Conservation (phyloP, 2,329 filamentous ascomycete genomes). For the Waltergamsia citrina region DNA sequence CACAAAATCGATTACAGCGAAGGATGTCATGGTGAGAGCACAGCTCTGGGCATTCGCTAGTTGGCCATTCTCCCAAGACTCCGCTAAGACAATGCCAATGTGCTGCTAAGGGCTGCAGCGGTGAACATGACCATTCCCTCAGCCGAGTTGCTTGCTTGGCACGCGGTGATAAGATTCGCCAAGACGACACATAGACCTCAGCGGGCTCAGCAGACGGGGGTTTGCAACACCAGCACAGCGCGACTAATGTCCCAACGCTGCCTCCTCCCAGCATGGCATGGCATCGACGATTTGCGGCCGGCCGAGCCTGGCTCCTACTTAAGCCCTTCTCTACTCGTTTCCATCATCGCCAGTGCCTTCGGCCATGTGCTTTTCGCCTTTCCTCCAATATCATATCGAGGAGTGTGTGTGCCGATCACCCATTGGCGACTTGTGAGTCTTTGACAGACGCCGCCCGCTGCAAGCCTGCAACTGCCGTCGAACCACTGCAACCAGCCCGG, state of each 20-base stretch:
- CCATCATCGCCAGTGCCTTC: neutral
- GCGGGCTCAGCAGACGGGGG: constrained; percentile 1
- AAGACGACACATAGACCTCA: constrained; percentile 4
- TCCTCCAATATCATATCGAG: no score
- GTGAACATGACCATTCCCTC: constrained; percentile 1
- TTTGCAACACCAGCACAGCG: neutral
- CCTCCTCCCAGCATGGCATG: neutral
- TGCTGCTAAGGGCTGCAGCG: constrained; percentile 1
- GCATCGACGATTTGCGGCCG: neutral
- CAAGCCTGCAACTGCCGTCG: neutral
- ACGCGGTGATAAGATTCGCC: constrained; percentile 3
- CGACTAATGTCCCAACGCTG: neutral
- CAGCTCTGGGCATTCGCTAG: no score
- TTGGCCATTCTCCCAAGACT: neutral
- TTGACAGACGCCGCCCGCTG: neutral
- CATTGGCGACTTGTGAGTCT: no score
- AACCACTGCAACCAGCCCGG: constrained; percentile 1
- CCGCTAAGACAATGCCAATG: neutral
- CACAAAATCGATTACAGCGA: no score
- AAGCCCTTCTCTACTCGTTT: no score
- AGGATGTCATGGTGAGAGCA: no score
- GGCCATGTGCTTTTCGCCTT: no score
- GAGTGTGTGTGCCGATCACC: no score
- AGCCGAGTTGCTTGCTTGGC: constrained; percentile 2
- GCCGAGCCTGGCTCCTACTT: no score